Conservation (phyloP, 768 basidiomycete species). For the Agaricus subrufescens region DNA sequence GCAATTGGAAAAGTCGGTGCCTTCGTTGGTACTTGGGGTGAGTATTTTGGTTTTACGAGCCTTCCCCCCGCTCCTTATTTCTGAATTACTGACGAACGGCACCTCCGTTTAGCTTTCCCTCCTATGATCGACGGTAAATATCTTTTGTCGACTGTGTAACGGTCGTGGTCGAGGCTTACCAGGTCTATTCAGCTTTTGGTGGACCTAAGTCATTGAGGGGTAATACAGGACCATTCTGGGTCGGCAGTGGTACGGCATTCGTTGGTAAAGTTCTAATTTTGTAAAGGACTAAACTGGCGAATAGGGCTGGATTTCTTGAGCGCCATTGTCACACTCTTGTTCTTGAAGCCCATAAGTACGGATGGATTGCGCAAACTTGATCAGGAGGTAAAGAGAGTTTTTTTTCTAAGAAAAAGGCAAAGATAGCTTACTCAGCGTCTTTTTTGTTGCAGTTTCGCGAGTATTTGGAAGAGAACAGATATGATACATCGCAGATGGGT, state of each 20-base stretch:
- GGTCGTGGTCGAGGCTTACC: neutral
- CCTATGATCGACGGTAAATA: constrained; percentile 55
- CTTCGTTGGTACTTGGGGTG: constrained; percentile 79
- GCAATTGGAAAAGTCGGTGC: constrained; percentile 85
- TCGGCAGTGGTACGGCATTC: constrained; percentile 56
- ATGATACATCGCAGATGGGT: constrained; percentile 75
- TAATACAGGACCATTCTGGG: constrained; percentile 85
- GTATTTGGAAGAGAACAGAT: constrained; percentile 77
- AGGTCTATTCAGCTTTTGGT: constrained; percentile 48
- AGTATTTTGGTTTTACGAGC: constrained; percentile 16
- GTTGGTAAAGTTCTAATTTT: neutral
- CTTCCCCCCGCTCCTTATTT: too few relatives aligned
- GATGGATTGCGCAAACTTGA: constrained; percentile 84
- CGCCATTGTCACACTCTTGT: constrained; percentile 66
- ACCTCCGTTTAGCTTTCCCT: constrained; percentile 46
- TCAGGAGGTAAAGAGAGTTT: constrained; percentile 36
- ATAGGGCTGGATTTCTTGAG: constrained; percentile 69
- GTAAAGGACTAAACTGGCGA: constrained; percentile 10
- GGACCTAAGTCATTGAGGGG: constrained; percentile 46
- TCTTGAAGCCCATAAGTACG: constrained; percentile 67
- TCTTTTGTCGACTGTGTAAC: neutral
- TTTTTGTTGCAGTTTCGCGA: constrained; percentile 59
- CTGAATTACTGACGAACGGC: neutral
- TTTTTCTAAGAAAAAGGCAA: neutral
- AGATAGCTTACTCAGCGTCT: neutral